phyloP scores from a whole-genome alignment of 108 stramenopile genomes.

The Skeletonema marinoi region DNA sequence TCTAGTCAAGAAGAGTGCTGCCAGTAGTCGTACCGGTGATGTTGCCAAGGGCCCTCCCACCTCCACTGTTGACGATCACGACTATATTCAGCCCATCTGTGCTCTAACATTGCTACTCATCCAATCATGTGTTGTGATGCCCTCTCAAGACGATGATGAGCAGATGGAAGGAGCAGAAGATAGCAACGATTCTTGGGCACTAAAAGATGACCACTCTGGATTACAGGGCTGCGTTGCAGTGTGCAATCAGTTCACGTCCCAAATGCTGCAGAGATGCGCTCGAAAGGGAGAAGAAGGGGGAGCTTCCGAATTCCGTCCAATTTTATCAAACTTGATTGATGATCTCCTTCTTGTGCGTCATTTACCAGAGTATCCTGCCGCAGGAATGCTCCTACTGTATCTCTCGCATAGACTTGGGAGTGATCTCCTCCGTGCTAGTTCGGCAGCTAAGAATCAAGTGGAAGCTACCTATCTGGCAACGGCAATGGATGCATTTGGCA shows the following conservation, averaged over 20 bases:
- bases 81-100: conserved; percentile 82
- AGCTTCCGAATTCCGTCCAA: conserved; percentile 86
- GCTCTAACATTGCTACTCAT: conserved; percentile 79
- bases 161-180: conserved; percentile 35
- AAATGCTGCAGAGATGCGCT: conserved; percentile 71
- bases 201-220: conserved; percentile 55
- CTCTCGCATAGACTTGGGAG: conserved; percentile 56
- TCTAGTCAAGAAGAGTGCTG: conserved; percentile 54
- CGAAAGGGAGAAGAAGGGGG: conserved; percentile 88
- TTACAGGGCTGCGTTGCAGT: conserved; percentile 58
- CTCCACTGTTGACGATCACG: conserved; percentile 26
- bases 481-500: conserved; percentile 82
- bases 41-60: conserved; percentile 2
- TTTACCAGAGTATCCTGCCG: conserved; percentile 89
- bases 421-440: conserved; percentile 66
- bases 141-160: conserved; percentile 38
- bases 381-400: conserved; percentile 83
- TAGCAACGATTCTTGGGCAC: conserved; percentile 10
- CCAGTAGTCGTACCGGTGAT: neutral
- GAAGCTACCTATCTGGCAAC: conserved; percentile 82
- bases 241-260: conserved; percentile 61
- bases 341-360: conserved; percentile 80
- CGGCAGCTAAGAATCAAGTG: conserved; percentile 34
- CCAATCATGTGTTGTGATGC: conserved; percentile 77
- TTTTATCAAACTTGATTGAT: conserved; percentile 86